Evolutionary conservation across 306 rosid genomes (phyloP).

Genomic region (apple (Malus domestica)): ASM211411v1 NC_041795.1:3982001-3982500

Average conservation of each 20-base stretch:
- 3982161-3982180: not conserved
- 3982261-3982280: not conserved
- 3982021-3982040: not conserved
- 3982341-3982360: too few species aligned
- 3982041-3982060: not conserved
- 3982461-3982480: not conserved
- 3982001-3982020: not conserved
- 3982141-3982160: too few species aligned
- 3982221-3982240: not conserved
- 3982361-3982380: too few species aligned
- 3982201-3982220: not conserved
- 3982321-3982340: not conserved
- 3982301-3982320: not conserved
- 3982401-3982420: not conserved
- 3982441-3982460: not conserved
- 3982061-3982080: not conserved
- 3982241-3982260: not conserved
- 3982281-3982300: not conserved
- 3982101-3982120: too few species aligned
- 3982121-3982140: not conserved
- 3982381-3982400: too few species aligned
- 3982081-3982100: not conserved
- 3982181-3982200: not conserved
- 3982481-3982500: not conserved
- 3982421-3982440: not conserved